These are phyloP conservation scores for Phtheirospermum japonicum DNA, from an alignment of 257 asterid species.

Conservation along the genomic window DNA sequence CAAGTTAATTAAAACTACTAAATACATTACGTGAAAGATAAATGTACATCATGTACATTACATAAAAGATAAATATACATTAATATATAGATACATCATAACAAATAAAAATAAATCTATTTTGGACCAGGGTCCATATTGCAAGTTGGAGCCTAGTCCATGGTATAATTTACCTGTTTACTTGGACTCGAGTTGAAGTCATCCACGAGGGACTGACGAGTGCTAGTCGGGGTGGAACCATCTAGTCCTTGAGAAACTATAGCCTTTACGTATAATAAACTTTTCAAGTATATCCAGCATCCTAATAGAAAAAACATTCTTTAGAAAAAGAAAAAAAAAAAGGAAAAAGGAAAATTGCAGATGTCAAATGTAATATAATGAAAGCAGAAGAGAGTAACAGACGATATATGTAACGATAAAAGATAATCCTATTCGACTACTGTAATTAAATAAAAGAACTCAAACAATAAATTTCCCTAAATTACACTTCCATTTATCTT, in stretches of 20 bases:
- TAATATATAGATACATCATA: too few species aligned
- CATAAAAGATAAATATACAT: too few species aligned
- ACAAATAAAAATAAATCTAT: too few species aligned
- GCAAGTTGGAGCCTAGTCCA: slow-evolving; percentile 8
- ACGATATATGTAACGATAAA: background rate
- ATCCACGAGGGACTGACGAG: slow-evolving; percentile 88
- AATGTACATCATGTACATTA: too few species aligned
- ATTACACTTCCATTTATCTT: background rate
- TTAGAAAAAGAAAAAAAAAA: background rate
- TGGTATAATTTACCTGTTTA: slow-evolving; percentile 61
- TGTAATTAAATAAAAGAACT: background rate
- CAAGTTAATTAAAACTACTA: background rate
- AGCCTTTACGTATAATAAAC: slow-evolving; percentile 88
- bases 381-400: background rate
- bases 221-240: slow-evolving; percentile 83
- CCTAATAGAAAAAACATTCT: slow-evolving; percentile 38
- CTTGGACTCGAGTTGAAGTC: slow-evolving; percentile 93
- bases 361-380: background rate
- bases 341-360: background rate
- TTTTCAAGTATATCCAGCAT: slow-evolving; percentile 96
- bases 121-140: too few species aligned
- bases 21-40: too few species aligned
- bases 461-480: background rate
- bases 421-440: background rate
- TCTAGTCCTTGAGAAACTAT: slow-evolving; percentile 88